Conservation (phyloP, 352 stramenopile genomes). For the Globisporangium canariense region DNA sequence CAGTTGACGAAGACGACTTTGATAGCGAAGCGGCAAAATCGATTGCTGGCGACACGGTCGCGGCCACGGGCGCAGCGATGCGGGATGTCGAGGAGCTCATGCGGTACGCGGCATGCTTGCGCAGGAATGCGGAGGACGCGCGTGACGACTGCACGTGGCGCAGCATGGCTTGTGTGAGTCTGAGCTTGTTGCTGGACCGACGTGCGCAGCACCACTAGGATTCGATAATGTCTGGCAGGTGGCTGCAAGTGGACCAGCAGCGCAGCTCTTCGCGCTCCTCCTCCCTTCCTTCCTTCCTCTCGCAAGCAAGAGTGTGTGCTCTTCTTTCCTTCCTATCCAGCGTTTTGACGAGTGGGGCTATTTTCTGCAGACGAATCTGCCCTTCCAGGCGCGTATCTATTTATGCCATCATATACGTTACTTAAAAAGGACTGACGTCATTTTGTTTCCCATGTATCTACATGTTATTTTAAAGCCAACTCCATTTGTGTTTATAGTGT, state of each 20-base stretch:
- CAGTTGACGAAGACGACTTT: slow-evolving; percentile 66
- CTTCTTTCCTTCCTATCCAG: slow-evolving; percentile 10
- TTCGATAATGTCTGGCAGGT: slow-evolving; percentile 1
- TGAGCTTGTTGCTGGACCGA: neutral
- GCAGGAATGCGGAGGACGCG: neutral
- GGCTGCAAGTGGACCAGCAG: neutral
- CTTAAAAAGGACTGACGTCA: neutral
- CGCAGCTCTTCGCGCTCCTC: neutral
- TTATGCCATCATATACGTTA: neutral
- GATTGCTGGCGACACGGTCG: slow-evolving; percentile 12
- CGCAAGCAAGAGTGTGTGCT: slow-evolving; percentile 1
- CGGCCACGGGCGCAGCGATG: slow-evolving; percentile 10
- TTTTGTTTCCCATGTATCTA: too few species aligned
- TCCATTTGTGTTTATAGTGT: neutral
- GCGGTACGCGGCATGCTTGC: slow-evolving; percentile 5
- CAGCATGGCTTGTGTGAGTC: slow-evolving; percentile 7
- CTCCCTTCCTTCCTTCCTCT: neutral
- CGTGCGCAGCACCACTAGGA: slow-evolving; percentile 4
- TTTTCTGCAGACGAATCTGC: slow-evolving; percentile 7
- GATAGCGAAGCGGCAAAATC: slow-evolving; percentile 7
- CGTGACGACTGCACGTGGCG: slow-evolving; percentile 10
- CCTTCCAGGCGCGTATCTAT: neutral
- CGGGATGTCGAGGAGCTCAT: slow-evolving; percentile 19
- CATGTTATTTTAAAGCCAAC: neutral
- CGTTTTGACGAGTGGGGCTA: slow-evolving; percentile 10